Evolutionary conservation across 352 stramenopile species (phyloP).

Genomic region (Phytopythium aichiense): DNA sequence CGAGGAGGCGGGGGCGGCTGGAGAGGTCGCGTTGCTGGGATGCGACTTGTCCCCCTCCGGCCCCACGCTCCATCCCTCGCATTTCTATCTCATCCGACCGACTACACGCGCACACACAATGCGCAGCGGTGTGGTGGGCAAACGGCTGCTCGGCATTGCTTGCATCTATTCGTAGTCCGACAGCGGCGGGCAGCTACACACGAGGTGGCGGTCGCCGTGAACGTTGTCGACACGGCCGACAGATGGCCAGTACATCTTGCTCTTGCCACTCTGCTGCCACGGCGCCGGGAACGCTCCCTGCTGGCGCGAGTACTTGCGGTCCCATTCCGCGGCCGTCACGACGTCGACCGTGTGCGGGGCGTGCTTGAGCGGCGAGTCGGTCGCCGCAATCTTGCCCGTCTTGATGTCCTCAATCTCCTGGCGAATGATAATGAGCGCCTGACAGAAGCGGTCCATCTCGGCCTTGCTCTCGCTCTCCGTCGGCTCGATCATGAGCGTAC

Average conservation of each 20-base stretch:
- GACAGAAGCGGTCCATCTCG: conserved; percentile 97
- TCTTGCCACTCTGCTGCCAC: conserved; percentile 89
- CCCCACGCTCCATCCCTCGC: neutral
- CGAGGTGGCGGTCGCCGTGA: conserved; percentile 97
- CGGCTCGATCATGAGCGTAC: conserved; percentile 99
- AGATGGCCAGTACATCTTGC: conserved; percentile 98
- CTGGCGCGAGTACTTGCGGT: conserved; percentile 93
- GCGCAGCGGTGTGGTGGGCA: neutral
- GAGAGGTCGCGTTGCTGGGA: neutral
- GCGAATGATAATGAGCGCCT: conserved; percentile 95
- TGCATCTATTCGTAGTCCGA: conserved; percentile 85
- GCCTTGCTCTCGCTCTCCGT: conserved; percentile 98
- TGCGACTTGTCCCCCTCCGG: neutral
- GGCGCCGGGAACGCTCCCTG: conserved; percentile 94
- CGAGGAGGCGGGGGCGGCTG: neutral
- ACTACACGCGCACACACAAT: neutral
- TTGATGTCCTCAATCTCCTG: conserved; percentile 97
- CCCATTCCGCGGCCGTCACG: conserved; percentile 92
- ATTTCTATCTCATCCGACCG: conserved; percentile 4
- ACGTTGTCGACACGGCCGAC: conserved; percentile 98
- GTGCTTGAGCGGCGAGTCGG: conserved; percentile 95
- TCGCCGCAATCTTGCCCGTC: conserved; percentile 86
- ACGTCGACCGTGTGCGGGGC: conserved; percentile 97
- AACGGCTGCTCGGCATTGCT: neutral
- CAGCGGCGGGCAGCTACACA: conserved; percentile 97